phyloP scores from a whole-genome alignment of 176 grass and related monocot genomes.

The Echinochloa phyllopogon region DNA sequence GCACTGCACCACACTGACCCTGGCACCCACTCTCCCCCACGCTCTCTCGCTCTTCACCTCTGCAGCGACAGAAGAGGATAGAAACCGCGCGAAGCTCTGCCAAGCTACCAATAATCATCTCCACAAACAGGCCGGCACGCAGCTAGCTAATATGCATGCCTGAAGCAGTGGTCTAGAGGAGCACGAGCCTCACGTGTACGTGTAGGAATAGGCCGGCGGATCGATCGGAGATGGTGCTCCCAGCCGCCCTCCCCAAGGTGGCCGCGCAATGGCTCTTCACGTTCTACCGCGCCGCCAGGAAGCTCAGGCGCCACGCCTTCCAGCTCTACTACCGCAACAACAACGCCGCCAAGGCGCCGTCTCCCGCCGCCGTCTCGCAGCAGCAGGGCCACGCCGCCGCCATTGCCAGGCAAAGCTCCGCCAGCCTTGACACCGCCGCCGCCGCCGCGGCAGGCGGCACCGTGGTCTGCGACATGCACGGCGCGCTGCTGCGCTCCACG shows the following conservation, averaged over 20 bases:
- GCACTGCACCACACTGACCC: neutral
- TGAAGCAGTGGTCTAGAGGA: neutral
- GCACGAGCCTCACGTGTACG: neutral
- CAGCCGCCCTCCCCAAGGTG: conserved; percentile 56
- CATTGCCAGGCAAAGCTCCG: neutral
- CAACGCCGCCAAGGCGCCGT: neutral
- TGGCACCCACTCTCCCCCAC: neutral
- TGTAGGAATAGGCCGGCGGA: neutral
- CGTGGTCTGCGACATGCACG: conserved; percentile 70
- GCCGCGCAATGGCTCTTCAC: conserved; percentile 67
- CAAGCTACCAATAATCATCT: neutral
- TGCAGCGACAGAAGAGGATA: neutral
- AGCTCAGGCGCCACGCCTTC: conserved; percentile 55
- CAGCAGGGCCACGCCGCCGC: neutral
- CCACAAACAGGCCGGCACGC: conserved; percentile 5
- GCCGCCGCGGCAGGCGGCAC: conserved; percentile 6
- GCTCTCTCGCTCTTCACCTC: neutral
- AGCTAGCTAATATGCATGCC: neutral
- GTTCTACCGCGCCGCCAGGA: conserved; percentile 58
- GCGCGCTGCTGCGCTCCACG: conserved; percentile 53
- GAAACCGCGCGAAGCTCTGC: neutral
- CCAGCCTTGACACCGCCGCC: neutral
- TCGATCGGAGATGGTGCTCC: conserved; percentile 52
- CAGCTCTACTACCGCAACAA: conserved; percentile 39
- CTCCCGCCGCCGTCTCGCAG: neutral